A percentile compares a stretch with the other conserved stretches of the same genome.
Conservation (phyloP, 345 rosid species). For the Raphanus sativus region DNA sequence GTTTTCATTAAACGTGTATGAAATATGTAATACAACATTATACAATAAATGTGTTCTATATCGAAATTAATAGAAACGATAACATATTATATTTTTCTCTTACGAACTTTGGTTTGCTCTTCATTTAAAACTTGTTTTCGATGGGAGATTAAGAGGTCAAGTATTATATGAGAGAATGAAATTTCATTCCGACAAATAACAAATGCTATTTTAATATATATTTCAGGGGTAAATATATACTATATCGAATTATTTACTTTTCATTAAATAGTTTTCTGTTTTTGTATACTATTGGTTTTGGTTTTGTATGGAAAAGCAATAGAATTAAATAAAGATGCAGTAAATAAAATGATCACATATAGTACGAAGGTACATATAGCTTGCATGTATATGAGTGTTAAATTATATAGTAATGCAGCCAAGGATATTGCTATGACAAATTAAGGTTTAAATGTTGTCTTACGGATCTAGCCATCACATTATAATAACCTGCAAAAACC, state of each 20-base stretch:
- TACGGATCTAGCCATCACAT: not conserved
- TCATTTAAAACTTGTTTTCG: not conserved
- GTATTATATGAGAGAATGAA: not conserved
- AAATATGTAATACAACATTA: not conserved
- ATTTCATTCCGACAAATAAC: not conserved
- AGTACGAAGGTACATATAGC: not conserved
- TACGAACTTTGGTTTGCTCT: not conserved
- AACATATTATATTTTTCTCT: not conserved
- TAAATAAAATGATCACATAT: not conserved
- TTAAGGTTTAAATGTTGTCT: not conserved
- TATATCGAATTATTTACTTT: not conserved
- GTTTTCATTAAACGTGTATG: not conserved
- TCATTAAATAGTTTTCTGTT: not conserved
- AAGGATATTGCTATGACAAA: not conserved
- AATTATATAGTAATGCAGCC: not conserved
- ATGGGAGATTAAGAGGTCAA: not conserved
- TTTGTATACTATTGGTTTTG: not conserved
- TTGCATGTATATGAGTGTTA: not conserved
- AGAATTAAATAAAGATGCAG: not conserved
- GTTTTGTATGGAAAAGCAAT: conserved; percentile 1
- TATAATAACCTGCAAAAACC: not conserved
- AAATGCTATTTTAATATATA: not conserved
- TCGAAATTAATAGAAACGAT: not conserved
- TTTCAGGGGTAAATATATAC: not conserved
- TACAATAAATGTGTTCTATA: not conserved